phyloP scores from a whole-genome alignment of 352 stramenopile species.

The Plasmopara viticola region DNA sequence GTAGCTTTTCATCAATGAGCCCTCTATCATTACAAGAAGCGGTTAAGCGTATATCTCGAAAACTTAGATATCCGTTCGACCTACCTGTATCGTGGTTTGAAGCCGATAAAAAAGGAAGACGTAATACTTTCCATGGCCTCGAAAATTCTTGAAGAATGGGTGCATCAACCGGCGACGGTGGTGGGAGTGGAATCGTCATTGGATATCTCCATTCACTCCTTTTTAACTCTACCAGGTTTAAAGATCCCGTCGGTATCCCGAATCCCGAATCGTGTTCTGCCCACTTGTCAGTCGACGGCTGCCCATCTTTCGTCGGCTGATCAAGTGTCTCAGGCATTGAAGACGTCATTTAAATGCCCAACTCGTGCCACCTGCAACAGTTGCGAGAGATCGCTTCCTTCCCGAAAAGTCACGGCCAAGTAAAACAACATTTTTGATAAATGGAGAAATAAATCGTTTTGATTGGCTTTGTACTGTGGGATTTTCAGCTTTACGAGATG shows the following conservation, averaged over 20 bases:
- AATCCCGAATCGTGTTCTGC: slow-evolving; percentile 12
- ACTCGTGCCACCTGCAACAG: too few relatives aligned
- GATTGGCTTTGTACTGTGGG: too few relatives aligned
- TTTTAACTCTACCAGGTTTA: slow-evolving; percentile 18
- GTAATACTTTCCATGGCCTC: slow-evolving; percentile 29
- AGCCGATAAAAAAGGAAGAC: slow-evolving; percentile 11
- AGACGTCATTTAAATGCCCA: neutral
- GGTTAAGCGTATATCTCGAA: neutral
- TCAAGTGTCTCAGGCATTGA: slow-evolving; percentile 1
- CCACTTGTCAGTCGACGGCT: slow-evolving; percentile 7
- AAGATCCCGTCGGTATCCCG: slow-evolving; percentile 19
- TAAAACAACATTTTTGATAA: too few relatives aligned
- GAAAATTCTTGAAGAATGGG: slow-evolving; percentile 39
- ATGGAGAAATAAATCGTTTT: too few relatives aligned
- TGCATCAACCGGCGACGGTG: slow-evolving; percentile 10
- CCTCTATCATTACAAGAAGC: slow-evolving; percentile 8
- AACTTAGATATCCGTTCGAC: neutral
- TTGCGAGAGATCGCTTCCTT: too few relatives aligned
- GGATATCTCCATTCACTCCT: slow-evolving; percentile 15
- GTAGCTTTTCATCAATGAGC: slow-evolving; percentile 57
- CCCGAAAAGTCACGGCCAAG: too few relatives aligned
- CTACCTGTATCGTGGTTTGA: slow-evolving; percentile 5
- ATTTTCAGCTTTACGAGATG: too few relatives aligned
- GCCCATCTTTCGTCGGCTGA: slow-evolving; percentile 6
- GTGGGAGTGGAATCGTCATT: slow-evolving; percentile 21